Base-by-base conservation (phyloP, 1,139 yeast species). In the Hemisphaericaspora lyxosophila region DNA sequence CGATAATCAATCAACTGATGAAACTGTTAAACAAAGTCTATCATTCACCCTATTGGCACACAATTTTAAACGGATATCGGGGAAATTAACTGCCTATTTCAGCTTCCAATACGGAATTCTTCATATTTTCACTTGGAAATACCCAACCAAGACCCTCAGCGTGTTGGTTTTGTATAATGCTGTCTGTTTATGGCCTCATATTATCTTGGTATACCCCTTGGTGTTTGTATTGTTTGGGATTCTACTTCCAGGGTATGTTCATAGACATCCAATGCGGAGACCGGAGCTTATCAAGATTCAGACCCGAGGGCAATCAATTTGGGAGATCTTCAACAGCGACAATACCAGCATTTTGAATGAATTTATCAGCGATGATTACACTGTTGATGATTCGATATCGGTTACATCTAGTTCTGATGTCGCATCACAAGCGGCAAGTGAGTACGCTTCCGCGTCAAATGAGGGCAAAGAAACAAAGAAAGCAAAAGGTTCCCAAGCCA, bases 221-320 rank as follows among this genome's bases (percentile, higher is more conserved):
- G 45, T 82, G 1, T 73, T 68, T 36, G 41, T 86, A 4, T 55
- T 84, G 26, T 67, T 74, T 43, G 82, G 81, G 0, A 64, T 84
- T 2, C 69, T 88, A 64, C 66, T 84, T 1, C 92, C 95, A 0
- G 88, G 86, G 1, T 89, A 82, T 52, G 65, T 78, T 15, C 68
- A 74, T 38, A 69, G 88, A 38, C 96, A 88, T 55, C 95, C 90
- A 0, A 65, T 78, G 49, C 61, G 68, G 20, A 62, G 65, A 9
- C 70, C 73, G 0, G 66, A 67, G 19, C 49, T 70, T 22, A 63
- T 78, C 14, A 62, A 64, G 14, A 72, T 74, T 14, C 68, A 69
- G 44, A 65, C 59, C 19, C 61, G 84, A 35, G 88, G 88, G 1
- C 80, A 76, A 38, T 72, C 83, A 0, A 54, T 80, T 6, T 59